phyloP scores from a whole-genome alignment of 805 yeast genomes.

The Saturnispora ahearnii region DNA sequence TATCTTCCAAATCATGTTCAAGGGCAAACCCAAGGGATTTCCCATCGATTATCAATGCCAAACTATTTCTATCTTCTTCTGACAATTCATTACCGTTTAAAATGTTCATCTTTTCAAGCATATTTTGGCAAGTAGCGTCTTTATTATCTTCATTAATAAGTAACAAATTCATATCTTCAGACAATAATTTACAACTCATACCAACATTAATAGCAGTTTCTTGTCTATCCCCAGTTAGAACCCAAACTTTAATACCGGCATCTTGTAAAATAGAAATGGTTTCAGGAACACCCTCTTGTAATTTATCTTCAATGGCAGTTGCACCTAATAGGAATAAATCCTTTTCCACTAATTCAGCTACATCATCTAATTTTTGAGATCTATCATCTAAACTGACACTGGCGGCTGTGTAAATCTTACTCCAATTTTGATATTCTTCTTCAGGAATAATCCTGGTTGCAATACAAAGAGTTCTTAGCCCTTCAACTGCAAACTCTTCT shows the following conservation, averaged over 20 bases:
- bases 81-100: constrained; percentile 58
- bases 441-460: constrained; percentile 77
- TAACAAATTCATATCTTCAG: constrained; percentile 92
- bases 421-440: constrained; percentile 70
- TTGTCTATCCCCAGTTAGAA: constrained; percentile 95
- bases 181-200: constrained; percentile 88
- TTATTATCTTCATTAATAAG: constrained; percentile 80
- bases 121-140: constrained; percentile 66
- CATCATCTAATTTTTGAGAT: constrained; percentile 67
- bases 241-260: constrained; percentile 98
- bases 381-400: constrained; percentile 74
- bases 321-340: constrained; percentile 83
- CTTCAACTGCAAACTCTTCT: constrained; percentile 96
- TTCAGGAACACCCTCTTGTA: constrained; percentile 98
- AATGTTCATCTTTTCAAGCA: constrained; percentile 67
- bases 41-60: constrained; percentile 93
- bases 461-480: constrained; percentile 87
- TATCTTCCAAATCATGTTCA: constrained; percentile 69
- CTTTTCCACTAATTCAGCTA: constrained; percentile 80
- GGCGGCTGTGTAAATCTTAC: constrained; percentile 58
- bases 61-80: constrained; percentile 59
- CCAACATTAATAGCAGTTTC: constrained; percentile 98
- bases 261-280: constrained; percentile 90
- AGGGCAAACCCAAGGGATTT: constrained; percentile 81
- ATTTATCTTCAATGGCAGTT: constrained; percentile 95